Evolutionary conservation across 2,329 filamentous ascomycete genomes (phyloP).

Genomic region (Curvularia spicifera): DNA sequence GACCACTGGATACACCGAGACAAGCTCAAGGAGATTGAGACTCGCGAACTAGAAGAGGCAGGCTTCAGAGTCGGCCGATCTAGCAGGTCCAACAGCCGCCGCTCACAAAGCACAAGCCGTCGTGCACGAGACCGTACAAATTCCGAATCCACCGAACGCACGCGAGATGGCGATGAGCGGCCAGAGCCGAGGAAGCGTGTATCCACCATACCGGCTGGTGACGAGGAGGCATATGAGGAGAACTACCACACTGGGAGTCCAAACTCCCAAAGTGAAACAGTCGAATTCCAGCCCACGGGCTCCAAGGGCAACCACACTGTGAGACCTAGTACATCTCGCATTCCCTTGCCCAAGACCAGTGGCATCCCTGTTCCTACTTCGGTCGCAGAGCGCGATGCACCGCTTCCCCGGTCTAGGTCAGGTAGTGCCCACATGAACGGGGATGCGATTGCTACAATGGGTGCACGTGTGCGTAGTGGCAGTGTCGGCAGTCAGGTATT

Average conservation of each 20-base stretch:
- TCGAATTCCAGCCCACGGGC: conserved; percentile 58
- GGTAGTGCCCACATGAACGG: conserved; percentile 65
- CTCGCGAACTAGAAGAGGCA: conserved; percentile 77
- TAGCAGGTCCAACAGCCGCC: conserved; percentile 48
- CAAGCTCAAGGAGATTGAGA: conserved; percentile 83
- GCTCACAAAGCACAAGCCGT: conserved; percentile 42
- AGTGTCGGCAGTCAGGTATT: conserved; percentile 63
- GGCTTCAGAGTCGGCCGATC: conserved; percentile 66
- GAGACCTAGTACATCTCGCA: conserved; percentile 70
- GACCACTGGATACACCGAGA: conserved; percentile 87
- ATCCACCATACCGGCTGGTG: conserved; percentile 52
- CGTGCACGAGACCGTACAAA: conserved; percentile 40
- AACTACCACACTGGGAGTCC: conserved; percentile 67
- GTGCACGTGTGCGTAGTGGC: conserved; percentile 72
- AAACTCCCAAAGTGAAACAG: conserved; percentile 77
- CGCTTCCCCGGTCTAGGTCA: conserved; percentile 65
- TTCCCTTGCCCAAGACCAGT: conserved; percentile 83
- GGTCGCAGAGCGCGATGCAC: conserved; percentile 75
- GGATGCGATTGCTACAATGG: conserved; percentile 65
- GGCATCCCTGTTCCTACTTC: conserved; percentile 75
- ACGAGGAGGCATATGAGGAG: conserved; percentile 48
- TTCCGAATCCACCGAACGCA: conserved; percentile 37
- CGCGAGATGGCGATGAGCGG: conserved; percentile 37
- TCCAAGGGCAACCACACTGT: conserved; percentile 57
- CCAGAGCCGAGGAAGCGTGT: conserved; percentile 39